Evolutionary conservation across 2,329 filamentous ascomycete species (phyloP).

Genomic region (Epicoccum nigrum): DNA sequence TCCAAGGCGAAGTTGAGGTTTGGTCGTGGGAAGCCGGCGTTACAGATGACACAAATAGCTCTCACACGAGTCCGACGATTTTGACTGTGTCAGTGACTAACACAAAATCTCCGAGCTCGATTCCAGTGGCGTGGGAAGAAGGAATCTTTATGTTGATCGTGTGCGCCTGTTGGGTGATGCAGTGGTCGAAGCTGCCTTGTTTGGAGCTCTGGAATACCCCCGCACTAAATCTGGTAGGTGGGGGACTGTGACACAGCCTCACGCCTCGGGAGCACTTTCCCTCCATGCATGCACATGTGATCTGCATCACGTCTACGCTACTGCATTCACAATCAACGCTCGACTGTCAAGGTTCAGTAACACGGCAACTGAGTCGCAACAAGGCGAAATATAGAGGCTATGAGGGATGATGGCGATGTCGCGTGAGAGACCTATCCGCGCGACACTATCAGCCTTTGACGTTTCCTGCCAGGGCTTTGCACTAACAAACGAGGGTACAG

Average conservation of each 20-base stretch:
- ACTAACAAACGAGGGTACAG: slow-evolving; percentile 7
- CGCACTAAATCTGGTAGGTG: slow-evolving; percentile 24
- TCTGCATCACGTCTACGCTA: neutral
- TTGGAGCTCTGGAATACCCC: slow-evolving; percentile 24
- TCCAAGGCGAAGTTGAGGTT: slow-evolving; percentile 19
- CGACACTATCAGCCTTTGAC: slow-evolving; percentile 6
- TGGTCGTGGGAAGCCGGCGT: slow-evolving; percentile 28
- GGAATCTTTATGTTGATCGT: neutral
- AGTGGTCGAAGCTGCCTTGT: slow-evolving; percentile 30
- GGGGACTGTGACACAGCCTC: slow-evolving; percentile 6
- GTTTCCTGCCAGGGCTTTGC: neutral
- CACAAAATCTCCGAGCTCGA: neutral
- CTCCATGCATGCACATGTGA: neutral
- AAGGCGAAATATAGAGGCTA: slow-evolving; percentile 9
- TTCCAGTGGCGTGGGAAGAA: neutral
- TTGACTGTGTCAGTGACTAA: neutral
- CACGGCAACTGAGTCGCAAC: slow-evolving; percentile 3
- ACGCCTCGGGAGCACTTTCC: neutral
- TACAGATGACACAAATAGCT: slow-evolving; percentile 27
- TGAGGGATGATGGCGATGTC: slow-evolving; percentile 17
- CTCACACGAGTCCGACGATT: neutral
- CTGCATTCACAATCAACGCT: neutral
- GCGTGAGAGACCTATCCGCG: slow-evolving; percentile 34
- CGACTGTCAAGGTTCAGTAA: neutral
- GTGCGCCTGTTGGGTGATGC: slow-evolving; percentile 3